A percentile compares a stretch with the other conserved stretches of the same genome.
Evolutionary conservation across 805 yeast species (phyloP).

Genomic region (Huiozyma naganishii): DNA sequence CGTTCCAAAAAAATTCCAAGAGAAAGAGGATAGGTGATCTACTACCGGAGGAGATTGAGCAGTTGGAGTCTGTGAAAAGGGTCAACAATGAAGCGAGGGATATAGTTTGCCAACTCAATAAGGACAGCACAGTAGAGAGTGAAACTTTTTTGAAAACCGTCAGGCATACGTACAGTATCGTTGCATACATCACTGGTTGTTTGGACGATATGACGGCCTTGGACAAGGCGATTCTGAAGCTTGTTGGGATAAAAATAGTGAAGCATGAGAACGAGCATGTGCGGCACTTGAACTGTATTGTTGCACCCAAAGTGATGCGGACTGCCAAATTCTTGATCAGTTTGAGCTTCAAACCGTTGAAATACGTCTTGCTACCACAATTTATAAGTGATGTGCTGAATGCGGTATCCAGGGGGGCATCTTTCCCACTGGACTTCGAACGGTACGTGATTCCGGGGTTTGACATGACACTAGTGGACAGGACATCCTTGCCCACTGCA

Average conservation of each 20-base stretch:
- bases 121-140: constrained; percentile 5
- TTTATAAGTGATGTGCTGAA: constrained; percentile 41
- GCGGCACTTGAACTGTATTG: constrained; percentile 35
- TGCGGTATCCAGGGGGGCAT: constrained; percentile 7
- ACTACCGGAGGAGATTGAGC: constrained; percentile 33
- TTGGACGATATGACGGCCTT: constrained; percentile 36
- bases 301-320: constrained; percentile 74
- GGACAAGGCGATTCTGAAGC: constrained; percentile 35
- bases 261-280: constrained; percentile 3
- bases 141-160: constrained; percentile 11
- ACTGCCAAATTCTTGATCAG: constrained; percentile 80
- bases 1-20: constrained; percentile 43
- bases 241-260: constrained; percentile 48
- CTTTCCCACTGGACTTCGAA: constrained; percentile 9
- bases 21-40: constrained; percentile 20
- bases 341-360: constrained; percentile 42
- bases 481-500: constrained; percentile 11
- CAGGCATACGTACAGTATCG: constrained; percentile 26
- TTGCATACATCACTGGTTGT: constrained; percentile 57
- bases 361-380: constrained; percentile 43
- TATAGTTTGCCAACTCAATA: constrained; percentile 4
- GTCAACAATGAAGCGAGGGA: constrained; percentile 17
- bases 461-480: constrained; percentile 15
- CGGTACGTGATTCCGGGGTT: constrained; percentile 28
- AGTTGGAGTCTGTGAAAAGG: constrained; percentile 22